A percentile compares a stretch with the other conserved stretches of the same genome.
phyloP scores from a whole-genome alignment of 768 basidiomycete species.

The Russula sp. region DNA sequence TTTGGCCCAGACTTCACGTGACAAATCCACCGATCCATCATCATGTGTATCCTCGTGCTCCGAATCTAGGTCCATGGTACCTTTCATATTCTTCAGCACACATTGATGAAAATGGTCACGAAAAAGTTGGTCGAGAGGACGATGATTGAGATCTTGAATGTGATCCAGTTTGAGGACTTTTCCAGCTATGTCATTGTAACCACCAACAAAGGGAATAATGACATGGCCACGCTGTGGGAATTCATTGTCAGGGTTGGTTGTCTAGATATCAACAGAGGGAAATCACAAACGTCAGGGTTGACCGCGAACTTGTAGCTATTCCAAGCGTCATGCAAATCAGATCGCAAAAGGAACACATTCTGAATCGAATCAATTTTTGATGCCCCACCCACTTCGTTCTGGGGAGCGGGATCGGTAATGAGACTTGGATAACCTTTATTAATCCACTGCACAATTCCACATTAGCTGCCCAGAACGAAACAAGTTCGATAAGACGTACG shows the following conservation, averaged over 20 bases:
- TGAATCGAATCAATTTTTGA: not conserved
- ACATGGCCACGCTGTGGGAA: conserved; percentile 4
- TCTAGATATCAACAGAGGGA: not conserved
- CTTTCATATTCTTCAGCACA: conserved; percentile 17
- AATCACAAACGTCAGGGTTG: not conserved
- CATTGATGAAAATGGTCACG: conserved; percentile 6
- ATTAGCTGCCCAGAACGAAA: not conserved
- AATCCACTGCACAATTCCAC: not conserved
- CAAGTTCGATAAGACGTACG: not conserved
- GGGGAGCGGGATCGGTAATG: not conserved
- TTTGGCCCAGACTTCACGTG: not conserved
- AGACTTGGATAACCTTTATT: not conserved
- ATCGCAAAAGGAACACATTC: not conserved
- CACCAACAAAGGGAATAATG: conserved; percentile 1
- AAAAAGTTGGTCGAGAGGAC: conserved; percentile 5
- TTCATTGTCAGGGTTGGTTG: not conserved
- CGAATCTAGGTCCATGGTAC: not conserved
- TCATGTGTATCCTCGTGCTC: conserved; percentile 2
- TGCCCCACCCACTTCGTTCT: not conserved
- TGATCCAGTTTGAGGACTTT: conserved; percentile 8
- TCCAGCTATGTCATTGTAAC: conserved; percentile 3
- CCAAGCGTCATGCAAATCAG: not conserved
- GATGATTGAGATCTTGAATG: not conserved
- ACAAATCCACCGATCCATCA: not conserved
- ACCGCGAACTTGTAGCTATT: not conserved